Conservation (phyloP, 2,329 filamentous ascomycete genomes). For the Phyllosticta citribraziliensis region DNA sequence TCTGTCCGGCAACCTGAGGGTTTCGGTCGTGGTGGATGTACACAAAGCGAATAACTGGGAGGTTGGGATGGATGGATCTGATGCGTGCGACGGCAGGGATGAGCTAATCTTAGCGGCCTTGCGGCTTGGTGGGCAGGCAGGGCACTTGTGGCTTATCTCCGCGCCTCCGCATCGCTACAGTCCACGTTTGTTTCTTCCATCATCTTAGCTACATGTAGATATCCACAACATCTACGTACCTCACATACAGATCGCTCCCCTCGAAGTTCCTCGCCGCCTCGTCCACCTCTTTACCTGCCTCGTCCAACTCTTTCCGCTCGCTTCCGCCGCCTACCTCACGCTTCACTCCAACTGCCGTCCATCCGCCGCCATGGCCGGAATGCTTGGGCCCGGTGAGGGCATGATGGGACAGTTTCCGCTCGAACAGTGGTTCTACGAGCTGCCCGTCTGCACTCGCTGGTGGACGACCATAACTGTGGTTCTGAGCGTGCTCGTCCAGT, state of each 20-base stretch:
- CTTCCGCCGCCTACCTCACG: neutral
- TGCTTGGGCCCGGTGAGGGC: conserved; percentile 30
- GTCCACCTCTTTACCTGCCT: neutral
- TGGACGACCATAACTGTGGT: conserved; percentile 92
- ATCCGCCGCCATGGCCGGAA: conserved; percentile 34
- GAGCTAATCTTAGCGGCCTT: neutral
- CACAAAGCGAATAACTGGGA: neutral
- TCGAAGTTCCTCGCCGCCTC: neutral
- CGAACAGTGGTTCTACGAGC: conserved; percentile 98
- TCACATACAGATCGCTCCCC: neutral
- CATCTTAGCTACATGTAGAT: neutral
- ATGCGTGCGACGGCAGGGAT: neutral
- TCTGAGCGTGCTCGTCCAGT: conserved; percentile 84
- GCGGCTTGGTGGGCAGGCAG: conserved; percentile 2
- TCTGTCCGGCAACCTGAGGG: neutral
- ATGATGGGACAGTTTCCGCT: conserved; percentile 59
- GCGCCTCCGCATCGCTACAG: neutral
- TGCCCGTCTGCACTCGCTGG: conserved; percentile 90
- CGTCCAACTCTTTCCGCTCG: neutral
- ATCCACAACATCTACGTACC: neutral
- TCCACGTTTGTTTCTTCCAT: neutral
- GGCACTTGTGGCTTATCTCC: neutral
- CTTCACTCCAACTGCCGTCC: neutral
- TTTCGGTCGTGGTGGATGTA: neutral
- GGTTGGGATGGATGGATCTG: neutral